phyloP scores from a whole-genome alignment of 2,329 filamentous ascomycete species.

The Rhynchosporium graminicola region DNA sequence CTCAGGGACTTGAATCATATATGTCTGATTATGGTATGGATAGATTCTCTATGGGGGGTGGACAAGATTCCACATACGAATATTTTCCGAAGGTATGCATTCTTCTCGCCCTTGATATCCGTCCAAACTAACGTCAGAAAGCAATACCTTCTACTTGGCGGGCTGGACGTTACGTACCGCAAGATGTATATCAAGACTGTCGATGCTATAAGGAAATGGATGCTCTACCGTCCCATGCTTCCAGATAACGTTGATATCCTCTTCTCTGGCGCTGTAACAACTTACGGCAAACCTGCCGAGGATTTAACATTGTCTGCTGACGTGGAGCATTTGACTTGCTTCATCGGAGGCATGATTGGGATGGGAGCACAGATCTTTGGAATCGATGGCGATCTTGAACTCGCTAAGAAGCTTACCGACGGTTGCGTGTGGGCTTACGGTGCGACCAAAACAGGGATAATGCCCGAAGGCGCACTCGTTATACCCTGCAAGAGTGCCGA shows the following conservation, averaged over 20 bases:
- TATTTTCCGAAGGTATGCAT: slow-evolving; percentile 64
- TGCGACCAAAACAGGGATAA: slow-evolving; percentile 59
- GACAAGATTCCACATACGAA: slow-evolving; percentile 70
- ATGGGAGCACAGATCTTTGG: slow-evolving; percentile 65
- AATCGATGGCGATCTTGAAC: slow-evolving; percentile 59
- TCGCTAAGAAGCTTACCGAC: slow-evolving; percentile 63
- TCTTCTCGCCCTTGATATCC: not conserved
- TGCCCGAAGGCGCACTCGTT: slow-evolving; percentile 59
- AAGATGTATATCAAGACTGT: slow-evolving; percentile 70
- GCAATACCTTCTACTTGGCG: slow-evolving; percentile 75
- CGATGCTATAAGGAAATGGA: slow-evolving; percentile 67
- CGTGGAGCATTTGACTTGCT: slow-evolving; percentile 63
- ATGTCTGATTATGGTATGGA: slow-evolving; percentile 48
- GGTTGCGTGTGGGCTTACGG: slow-evolving; percentile 72
- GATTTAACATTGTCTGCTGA: slow-evolving; percentile 45
- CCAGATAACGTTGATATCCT: slow-evolving; percentile 68
- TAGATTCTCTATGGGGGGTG: slow-evolving; percentile 61
- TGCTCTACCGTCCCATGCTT: slow-evolving; percentile 78
- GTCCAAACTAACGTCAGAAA: slow-evolving; percentile 38
- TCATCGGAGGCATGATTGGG: slow-evolving; percentile 70
- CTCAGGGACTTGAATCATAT: slow-evolving; percentile 56
- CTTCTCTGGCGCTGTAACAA: slow-evolving; percentile 65
- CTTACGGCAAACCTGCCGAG: slow-evolving; percentile 47
- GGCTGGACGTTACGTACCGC: slow-evolving; percentile 69
- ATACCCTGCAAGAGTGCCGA: slow-evolving; percentile 48